Evolutionary conservation across 2,329 filamentous ascomycete species (phyloP), one percentile per base, ranked within the genome.

Genomic region (Trichophyton verrucosum): DNA sequence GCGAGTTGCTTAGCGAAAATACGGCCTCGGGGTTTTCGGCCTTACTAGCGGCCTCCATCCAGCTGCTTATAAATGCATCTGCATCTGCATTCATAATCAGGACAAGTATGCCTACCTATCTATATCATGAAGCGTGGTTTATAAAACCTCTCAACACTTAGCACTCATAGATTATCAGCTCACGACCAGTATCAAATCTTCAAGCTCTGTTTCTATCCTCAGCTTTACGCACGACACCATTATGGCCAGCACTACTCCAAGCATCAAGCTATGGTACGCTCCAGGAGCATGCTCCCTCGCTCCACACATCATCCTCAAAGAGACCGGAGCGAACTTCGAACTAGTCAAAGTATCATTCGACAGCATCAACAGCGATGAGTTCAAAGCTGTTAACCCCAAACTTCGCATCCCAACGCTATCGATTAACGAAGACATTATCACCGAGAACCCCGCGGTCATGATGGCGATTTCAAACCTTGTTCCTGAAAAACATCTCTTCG

Each of bases 391-490:
- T 57, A 72, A 75, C 61, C 72, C 72, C 1, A 73, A 73, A 58
- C 66, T 65, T 60, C 64, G 65, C 3, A 66, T 74, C 20, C 71
- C 72, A 6, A 67, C 71, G 20, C 61, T 73, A 11, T n/a, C 27
- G 1, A 57, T 73, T 27, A 65, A 71, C 38, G 20, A n/a, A 1
- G 57, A 68, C 36, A 65, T 68, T 11, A 69, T 75, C 62, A 74
- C 72, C 3, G 73, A 75, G 59, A 62, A 63, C 3, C 69, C 71
- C 0, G 71, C 72, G 1, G 68, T 76, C 27, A 57, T 67, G 7
- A 73, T 70, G 3, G 65, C 64, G 6, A 69, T 75, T 44, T 66
- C 71, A 2, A 65, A 69, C 1, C 65, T 75, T 1, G 66, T 56
- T 2, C 70, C 71, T 0, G 64, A 70, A 1, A 61, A 61, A 6